Evolutionary conservation across 75 land plant species (phyloP), one percentile per base, ranked within the genome.

Genomic region (Pseudotsuga menziesii): DNA sequence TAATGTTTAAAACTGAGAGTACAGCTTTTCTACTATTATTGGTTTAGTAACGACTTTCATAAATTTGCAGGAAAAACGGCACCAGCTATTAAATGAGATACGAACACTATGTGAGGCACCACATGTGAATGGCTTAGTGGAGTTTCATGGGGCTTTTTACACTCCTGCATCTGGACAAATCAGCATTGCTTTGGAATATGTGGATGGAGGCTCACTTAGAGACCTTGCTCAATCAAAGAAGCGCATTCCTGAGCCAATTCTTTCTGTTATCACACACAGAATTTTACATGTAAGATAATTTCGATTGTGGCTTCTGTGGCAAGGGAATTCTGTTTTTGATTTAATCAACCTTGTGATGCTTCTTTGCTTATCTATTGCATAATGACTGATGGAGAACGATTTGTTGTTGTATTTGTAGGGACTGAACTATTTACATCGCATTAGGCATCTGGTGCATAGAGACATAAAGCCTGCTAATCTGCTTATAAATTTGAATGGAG

Each of bases 391-490:
- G 52, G 13, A 20, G 4, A n/a, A 41, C 4, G 52, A 5, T 39
- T 69, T 69, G 23, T 29, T 62, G 77, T 35, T 63, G 26, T 29
- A 26, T 69, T 56, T 81, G 64, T 76, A 94, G 99, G 99, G 99
- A 48, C 67, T 96, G 64, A 84, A 78, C 66, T 96, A 87, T 84
- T 83, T 94, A 78, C 99, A 94, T 81, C 91, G 93, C 67, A 93
- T 85, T 71, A 82, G 93, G 71, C 95, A 91, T 88, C 79, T 96
- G 27, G 99, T 96, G 61, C 98, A 94, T 77, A 90, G 99, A 82
- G 99, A 96, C 60, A 96, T 96, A 62, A 97, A 97, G 79, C 99
- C 99, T 9, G 99, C 99, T 71, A 97, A 97, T 84, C 83, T 97
- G 80, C 95, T 97, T 54, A 89, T 97, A 67, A 97, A 97, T 84